Conservation (phyloP, 192 early-diverging fungal genomes). For the Spizellomyces sp. region DNA sequence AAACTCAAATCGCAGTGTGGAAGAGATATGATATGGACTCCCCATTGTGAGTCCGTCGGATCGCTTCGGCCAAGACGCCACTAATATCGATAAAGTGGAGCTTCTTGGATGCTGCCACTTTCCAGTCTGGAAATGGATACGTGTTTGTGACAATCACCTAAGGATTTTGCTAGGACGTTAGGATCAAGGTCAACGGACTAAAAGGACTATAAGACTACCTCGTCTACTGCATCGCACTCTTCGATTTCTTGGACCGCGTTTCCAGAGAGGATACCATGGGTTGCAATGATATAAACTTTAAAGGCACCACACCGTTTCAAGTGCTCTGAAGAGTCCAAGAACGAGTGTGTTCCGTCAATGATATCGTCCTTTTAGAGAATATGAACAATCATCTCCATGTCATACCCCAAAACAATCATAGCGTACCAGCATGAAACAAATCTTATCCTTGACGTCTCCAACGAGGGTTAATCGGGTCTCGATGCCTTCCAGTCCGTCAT, state of each 20-base stretch:
- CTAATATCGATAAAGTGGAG: slow-evolving; percentile 85
- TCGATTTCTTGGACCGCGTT: slow-evolving; percentile 85
- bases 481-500: slow-evolving; percentile 12
- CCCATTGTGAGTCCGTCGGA: slow-evolving; percentile 90
- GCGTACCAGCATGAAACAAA: slow-evolving; percentile 50
- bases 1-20: slow-evolving; percentile 20
- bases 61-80: slow-evolving; percentile 90
- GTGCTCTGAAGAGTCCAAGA: slow-evolving; percentile 88
- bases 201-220: slow-evolving; percentile 40
- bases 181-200: neutral
- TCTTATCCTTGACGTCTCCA: slow-evolving; percentile 51
- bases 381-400: slow-evolving; percentile 3
- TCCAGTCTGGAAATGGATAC: slow-evolving; percentile 77
- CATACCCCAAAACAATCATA: neutral
- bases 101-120: slow-evolving; percentile 71
- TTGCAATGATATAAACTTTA: slow-evolving; percentile 89
- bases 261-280: slow-evolving; percentile 92
- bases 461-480: slow-evolving; percentile 59
- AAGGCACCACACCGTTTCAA: slow-evolving; percentile 82
- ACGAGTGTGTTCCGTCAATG: slow-evolving; percentile 89
- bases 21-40: slow-evolving; percentile 94
- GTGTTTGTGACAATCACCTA: slow-evolving; percentile 87
- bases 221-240: slow-evolving; percentile 73
- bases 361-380: slow-evolving; percentile 71
- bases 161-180: neutral